Conservation (phyloP, 805 yeast genomes). For the Ogataea paradorogensis region DNA sequence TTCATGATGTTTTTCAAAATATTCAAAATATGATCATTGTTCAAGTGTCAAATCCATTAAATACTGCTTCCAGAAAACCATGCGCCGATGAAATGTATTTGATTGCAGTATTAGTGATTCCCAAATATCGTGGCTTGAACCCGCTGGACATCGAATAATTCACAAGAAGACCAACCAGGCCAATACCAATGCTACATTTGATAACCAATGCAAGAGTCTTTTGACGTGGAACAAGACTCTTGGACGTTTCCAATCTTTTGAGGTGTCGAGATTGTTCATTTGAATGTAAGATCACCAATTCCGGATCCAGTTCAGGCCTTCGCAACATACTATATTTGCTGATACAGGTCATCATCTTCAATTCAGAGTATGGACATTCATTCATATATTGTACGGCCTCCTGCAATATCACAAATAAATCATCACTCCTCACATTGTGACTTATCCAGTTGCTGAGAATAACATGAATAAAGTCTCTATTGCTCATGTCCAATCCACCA, state of each 20-base stretch:
- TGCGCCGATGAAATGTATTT: slow-evolving; percentile 2
- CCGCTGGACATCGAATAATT: slow-evolving; percentile 12
- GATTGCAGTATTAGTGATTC: slow-evolving; percentile 3
- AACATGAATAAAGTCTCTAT: slow-evolving; percentile 28
- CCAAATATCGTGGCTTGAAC: slow-evolving; percentile 12
- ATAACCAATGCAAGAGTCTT: slow-evolving; percentile 18
- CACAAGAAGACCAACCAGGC: slow-evolving; percentile 18
- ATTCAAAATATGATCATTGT: slow-evolving; percentile 5
- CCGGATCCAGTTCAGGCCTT: slow-evolving; percentile 6
- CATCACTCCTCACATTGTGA: slow-evolving; percentile 25
- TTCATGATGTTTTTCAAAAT: slow-evolving; percentile 4
- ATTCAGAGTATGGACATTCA: slow-evolving; percentile 8
- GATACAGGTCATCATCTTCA: slow-evolving; percentile 5
- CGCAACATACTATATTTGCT: slow-evolving; percentile 25
- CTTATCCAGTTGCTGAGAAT: slow-evolving; percentile 28
- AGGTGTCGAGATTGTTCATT: slow-evolving; percentile 6
- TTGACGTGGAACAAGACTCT: slow-evolving; percentile 8
- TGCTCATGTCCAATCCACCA: slow-evolving; percentile 17
- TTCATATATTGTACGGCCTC: slow-evolving; percentile 15
- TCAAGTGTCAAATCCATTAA: slow-evolving; percentile 12
- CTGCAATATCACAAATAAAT: slow-evolving; percentile 28
- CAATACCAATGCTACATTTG: slow-evolving; percentile 21
- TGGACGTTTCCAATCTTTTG: slow-evolving; percentile 3
- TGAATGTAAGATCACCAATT: slow-evolving; percentile 16
- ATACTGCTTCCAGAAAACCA: slow-evolving; percentile 14